These are phyloP conservation scores for Colletotrichum sublineola DNA, from an alignment of 2,329 filamentous ascomycete genomes.

Conservation along the genomic window DNA sequence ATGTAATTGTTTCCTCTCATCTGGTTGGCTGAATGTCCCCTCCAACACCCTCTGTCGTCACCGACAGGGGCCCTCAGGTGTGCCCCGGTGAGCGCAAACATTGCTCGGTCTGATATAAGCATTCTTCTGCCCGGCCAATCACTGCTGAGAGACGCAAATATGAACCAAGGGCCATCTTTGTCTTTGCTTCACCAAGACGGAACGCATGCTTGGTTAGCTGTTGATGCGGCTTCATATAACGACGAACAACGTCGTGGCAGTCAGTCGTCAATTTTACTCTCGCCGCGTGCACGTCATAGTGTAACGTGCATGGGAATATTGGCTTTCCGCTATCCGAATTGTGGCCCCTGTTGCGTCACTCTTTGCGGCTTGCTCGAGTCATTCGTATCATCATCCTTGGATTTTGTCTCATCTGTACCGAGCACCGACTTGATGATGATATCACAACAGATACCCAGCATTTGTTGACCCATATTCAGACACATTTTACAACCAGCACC, in stretches of 20 bases:
- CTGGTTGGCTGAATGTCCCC: neutral
- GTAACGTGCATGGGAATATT: neutral
- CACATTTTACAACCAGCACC: neutral
- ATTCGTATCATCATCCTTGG: constrained; percentile 16
- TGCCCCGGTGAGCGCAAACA: neutral
- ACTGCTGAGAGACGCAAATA: neutral
- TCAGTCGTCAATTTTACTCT: neutral
- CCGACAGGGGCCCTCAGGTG: neutral
- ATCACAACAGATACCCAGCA: neutral
- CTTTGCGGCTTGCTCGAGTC: constrained; percentile 20
- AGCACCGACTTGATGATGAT: neutral
- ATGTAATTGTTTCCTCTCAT: neutral
- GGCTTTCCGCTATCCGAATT: constrained; percentile 4
- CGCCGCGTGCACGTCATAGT: constrained; percentile 6
- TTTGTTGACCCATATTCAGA: neutral
- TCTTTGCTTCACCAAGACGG: too few species aligned
- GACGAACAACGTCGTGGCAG: neutral
- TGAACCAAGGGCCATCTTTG: too few species aligned
- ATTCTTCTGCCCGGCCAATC: neutral
- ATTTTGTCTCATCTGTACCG: neutral
- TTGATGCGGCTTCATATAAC: neutral
- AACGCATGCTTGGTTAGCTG: too few species aligned
- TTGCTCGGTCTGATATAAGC: constrained; percentile 14
- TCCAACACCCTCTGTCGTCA: constrained; percentile 8
- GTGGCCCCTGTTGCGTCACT: constrained; percentile 38